Evolutionary conservation across 2,329 filamentous ascomycete genomes (phyloP), one percentile per base, ranked within the genome.

Genomic region (Gaeumannomyces tritici): DNA sequence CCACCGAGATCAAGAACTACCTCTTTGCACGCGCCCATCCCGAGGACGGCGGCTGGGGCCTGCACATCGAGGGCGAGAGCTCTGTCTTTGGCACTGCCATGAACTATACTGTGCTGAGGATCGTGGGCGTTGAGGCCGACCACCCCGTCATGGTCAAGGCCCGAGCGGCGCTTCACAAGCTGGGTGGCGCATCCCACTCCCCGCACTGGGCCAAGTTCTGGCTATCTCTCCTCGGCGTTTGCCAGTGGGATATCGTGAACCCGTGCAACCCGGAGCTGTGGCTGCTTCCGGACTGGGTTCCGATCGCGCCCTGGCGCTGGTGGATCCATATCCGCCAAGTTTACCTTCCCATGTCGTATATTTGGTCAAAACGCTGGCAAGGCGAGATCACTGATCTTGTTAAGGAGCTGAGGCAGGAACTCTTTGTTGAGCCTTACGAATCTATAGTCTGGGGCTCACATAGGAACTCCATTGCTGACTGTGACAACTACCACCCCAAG

Each of bases 121-220:
- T 99, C 1, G 77, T 98, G 9, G 95, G 93, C 8, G 90, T 91
- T 3, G 86, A 88, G 61, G 84, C 91, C 3, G 91, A 97, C 66
- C 89, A 98, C 60, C 86, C 90, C 18, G 79, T 89, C 55, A 90
- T 98, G 87, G 81, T 91, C 61, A 95, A 90, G 74, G 95, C 95
- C 2, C 85, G 96, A 65, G 87, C 82, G 1, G 89, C 87, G 26
- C 78, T 99, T 35, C 91, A 97, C 75, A 87, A 88, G 71, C 80
- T 98, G 55, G 95, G 95, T 13, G 93, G 95, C 31, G 91, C 91
- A 1, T 79, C 90, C 18, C 87, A 91, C 69, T 86, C 85, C 1
- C 96, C 95, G 27, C 95, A 98, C 72, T 99, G 95, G 95, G 86
- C 86, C n/a, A 99, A 99, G 72, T 96, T 96, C 74, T 97, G 93